Evolutionary conservation across 495 filamentous ascomycete genomes (phyloP).

Genomic region (Sporormia fimetaria): DNA sequence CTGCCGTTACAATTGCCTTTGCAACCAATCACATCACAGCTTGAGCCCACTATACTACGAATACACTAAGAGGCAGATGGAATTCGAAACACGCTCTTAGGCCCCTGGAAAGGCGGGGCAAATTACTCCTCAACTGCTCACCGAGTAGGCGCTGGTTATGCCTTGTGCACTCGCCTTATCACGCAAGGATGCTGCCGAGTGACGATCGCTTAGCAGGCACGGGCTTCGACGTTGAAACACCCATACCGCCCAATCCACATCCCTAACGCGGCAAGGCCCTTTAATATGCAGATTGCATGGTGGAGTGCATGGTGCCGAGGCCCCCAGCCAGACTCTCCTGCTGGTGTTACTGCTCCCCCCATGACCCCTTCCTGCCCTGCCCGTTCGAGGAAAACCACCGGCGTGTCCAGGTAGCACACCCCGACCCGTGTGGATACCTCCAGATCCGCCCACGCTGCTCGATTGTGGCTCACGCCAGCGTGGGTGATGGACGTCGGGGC

Average conservation of each 20-base stretch:
- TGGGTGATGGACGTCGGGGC: not conserved
- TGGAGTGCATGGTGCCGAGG: conserved; percentile 10
- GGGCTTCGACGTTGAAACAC: conserved; percentile 3
- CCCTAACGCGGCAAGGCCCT: conserved; percentile 13
- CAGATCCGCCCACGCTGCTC: conserved; percentile 16
- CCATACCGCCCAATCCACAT: conserved; percentile 7
- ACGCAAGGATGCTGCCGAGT: conserved; percentile 3
- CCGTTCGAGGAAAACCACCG: conserved; percentile 3
- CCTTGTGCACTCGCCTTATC: not conserved
- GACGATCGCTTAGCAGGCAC: not conserved
- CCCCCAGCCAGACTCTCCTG: not conserved
- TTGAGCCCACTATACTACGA: no score
- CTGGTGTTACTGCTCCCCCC: conserved; percentile 1
- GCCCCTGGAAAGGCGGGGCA: not conserved
- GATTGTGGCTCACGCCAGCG: not conserved
- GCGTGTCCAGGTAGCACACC: conserved; percentile 9
- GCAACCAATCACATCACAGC: no score
- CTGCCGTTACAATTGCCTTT: no score
- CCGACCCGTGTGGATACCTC: conserved; percentile 11
- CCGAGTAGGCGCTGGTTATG: not conserved
- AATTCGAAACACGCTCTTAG: not conserved
- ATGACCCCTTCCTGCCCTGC: conserved; percentile 8
- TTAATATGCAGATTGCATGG: no score
- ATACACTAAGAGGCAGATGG: no score
- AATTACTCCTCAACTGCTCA: no score